Evolutionary conservation across 1,284 basidiomycete species (phyloP).

Genomic region (Coniferiporia weirii): DNA sequence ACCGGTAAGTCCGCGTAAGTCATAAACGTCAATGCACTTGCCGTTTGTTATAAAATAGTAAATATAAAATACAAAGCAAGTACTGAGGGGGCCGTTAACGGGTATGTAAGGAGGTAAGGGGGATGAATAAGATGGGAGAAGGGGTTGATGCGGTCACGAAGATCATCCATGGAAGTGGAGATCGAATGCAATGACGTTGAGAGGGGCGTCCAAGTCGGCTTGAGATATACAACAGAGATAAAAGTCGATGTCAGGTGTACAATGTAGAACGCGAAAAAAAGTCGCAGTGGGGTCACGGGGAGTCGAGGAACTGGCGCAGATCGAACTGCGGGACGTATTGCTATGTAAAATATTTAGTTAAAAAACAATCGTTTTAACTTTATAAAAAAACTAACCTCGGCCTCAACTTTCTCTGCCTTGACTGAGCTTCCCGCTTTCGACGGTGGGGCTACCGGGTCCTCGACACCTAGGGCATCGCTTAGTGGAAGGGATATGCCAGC

Average conservation of each 20-base stretch:
- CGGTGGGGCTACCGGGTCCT: not conserved
- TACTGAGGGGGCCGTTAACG: too few species aligned
- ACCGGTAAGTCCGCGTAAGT: too few species aligned
- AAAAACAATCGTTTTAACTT: not conserved
- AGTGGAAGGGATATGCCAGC: slow-evolving; percentile 30
- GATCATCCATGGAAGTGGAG: too few species aligned
- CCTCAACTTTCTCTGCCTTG: slow-evolving; percentile 16
- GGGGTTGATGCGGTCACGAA: too few species aligned
- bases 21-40: too few species aligned
- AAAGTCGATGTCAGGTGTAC: not conserved
- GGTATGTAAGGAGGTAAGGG: too few species aligned
- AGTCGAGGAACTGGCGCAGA: slow-evolving; percentile 44
- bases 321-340: slow-evolving; percentile 44
- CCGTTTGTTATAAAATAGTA: too few species aligned
- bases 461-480: not conserved
- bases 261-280: not conserved
- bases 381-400: slow-evolving; percentile 22
- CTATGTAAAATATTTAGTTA: not conserved
- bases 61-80: too few species aligned
- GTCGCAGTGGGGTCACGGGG: not conserved
- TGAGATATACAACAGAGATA: not conserved
- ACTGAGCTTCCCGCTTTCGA: not conserved
- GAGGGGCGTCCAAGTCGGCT: not conserved
- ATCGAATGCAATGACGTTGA: too few species aligned
- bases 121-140: too few species aligned